Percentiles rank a stretch among this genome's conserved stretches.
These are phyloP conservation scores for Phytopythium litorale DNA, from an alignment of 352 stramenopile species.

Conservation along the genomic window DNA sequence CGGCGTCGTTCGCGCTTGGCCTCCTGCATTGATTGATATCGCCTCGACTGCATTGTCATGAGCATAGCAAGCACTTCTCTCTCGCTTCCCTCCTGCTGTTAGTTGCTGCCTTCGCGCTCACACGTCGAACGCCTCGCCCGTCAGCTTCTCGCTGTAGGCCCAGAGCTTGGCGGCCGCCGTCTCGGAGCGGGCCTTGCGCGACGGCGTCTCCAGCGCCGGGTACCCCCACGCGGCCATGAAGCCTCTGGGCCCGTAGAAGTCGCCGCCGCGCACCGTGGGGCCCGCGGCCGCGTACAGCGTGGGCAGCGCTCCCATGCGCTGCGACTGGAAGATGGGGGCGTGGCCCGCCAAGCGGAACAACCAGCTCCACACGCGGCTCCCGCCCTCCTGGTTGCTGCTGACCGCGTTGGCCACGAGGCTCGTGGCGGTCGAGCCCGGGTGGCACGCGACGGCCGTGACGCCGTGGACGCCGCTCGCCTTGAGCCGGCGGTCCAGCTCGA, in stretches of 20 bases:
- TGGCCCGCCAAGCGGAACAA: slow-evolving; percentile 7
- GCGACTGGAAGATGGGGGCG: slow-evolving; percentile 15
- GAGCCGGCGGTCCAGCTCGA: slow-evolving; percentile 72
- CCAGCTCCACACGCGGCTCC: slow-evolving; percentile 16
- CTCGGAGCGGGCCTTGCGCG: slow-evolving; percentile 24
- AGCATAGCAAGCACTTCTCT: background rate
- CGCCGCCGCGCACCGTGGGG: slow-evolving; percentile 12
- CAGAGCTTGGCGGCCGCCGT: slow-evolving; percentile 29
- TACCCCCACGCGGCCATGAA: slow-evolving; percentile 16
- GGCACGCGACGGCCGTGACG: slow-evolving; percentile 24
- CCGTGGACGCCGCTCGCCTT: slow-evolving; percentile 11
- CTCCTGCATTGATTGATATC: too few species aligned
- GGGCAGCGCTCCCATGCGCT: slow-evolving; percentile 37
- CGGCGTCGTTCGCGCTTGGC: too few species aligned
- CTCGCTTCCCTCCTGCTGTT: background rate
- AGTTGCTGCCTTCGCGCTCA: background rate
- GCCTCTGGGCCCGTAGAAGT: slow-evolving; percentile 23
- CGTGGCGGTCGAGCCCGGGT: slow-evolving; percentile 26
- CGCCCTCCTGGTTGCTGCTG: background rate
- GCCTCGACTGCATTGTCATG: background rate
- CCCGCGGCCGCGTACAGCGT: slow-evolving; percentile 38
- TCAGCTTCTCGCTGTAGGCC: slow-evolving; percentile 37
- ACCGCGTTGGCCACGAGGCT: slow-evolving; percentile 20
- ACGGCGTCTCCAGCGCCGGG: slow-evolving; percentile 27
- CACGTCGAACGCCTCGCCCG: slow-evolving; percentile 16